Percentiles rank a stretch among this genome's conserved stretches.
Evolutionary conservation across 169 alveolate species (phyloP).

Genomic region (Amoebophrya sp.): DNA sequence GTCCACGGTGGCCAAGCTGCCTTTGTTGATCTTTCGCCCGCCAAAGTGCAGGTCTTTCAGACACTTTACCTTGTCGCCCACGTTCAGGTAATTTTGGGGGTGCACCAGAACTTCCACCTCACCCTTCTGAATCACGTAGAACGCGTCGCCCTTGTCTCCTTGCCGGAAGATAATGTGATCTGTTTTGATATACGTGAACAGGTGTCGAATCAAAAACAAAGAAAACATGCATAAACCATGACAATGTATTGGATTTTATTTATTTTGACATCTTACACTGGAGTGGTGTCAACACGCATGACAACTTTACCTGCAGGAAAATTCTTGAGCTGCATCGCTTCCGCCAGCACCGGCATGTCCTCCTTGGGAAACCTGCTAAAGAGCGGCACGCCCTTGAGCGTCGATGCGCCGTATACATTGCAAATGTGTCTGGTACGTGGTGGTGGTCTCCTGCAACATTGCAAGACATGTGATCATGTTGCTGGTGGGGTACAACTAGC

Average conservation of each 20-base stretch:
- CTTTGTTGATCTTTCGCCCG: neutral
- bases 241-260: too few species aligned
- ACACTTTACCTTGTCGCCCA: neutral
- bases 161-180: neutral
- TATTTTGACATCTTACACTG: too few species aligned
- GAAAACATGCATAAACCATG: too few species aligned
- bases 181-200: neutral
- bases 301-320: neutral
- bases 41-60: slow-evolving; percentile 2
- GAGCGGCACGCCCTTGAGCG: neutral
- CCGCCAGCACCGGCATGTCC: neutral
- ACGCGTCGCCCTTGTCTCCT: slow-evolving; percentile 5
- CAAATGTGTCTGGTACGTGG: too few species aligned
- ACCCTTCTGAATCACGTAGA: neutral
- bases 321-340: neutral
- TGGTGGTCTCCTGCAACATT: too few species aligned
- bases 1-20: neutral
- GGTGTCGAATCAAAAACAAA: too few species aligned
- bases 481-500: too few species aligned
- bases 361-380: neutral
- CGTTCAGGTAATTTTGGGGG: neutral
- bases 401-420: too few species aligned
- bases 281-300: too few species aligned
- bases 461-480: too few species aligned
- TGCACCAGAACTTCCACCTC: neutral